A percentile compares a stretch with the other conserved stretches of the same genome.
Conservation (phyloP, 768 basidiomycete genomes). For the Amanita brunnescens region DNA sequence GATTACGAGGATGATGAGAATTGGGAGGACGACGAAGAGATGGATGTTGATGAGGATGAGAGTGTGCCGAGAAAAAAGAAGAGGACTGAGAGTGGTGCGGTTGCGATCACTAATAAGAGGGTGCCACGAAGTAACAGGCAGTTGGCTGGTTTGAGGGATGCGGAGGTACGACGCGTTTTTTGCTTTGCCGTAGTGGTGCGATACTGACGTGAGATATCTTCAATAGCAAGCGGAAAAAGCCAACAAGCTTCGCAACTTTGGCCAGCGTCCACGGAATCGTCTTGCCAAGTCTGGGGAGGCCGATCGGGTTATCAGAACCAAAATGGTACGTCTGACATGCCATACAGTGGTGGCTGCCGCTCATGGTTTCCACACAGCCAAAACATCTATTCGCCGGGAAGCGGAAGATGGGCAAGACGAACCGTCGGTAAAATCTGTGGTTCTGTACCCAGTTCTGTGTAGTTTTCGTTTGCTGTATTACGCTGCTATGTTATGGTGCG, state of each 20-base stretch:
- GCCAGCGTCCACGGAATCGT: conserved; percentile 81
- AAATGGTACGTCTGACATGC: conserved; percentile 53
- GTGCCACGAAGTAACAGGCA: conserved; percentile 66
- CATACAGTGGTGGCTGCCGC: neutral
- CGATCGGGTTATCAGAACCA: conserved; percentile 71
- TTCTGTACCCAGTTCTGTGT: no score
- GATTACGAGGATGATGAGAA: conserved; percentile 33
- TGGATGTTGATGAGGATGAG: conserved; percentile 49
- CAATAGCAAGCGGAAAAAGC: conserved; percentile 73
- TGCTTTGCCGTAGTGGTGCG: neutral
- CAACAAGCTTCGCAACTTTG: conserved; percentile 73
- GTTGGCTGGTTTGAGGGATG: conserved; percentile 71
- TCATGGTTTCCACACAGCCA: conserved; percentile 39
- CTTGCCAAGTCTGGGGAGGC: conserved; percentile 87
- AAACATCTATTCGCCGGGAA: conserved; percentile 84
- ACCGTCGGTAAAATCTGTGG: conserved; percentile 56
- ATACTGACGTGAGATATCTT: conserved; percentile 8
- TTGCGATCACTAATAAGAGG: conserved; percentile 39
- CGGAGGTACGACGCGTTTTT: conserved; percentile 37
- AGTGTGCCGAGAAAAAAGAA: conserved; percentile 46
- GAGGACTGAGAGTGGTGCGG: conserved; percentile 55
- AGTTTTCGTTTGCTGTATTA: neutral
- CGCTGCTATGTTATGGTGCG: neutral
- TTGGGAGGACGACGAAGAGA: conserved; percentile 33
- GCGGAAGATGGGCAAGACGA: conserved; percentile 77